phyloP scores from a whole-genome alignment of 2,329 filamentous ascomycete genomes.

The Plenodomus lindquistii region DNA sequence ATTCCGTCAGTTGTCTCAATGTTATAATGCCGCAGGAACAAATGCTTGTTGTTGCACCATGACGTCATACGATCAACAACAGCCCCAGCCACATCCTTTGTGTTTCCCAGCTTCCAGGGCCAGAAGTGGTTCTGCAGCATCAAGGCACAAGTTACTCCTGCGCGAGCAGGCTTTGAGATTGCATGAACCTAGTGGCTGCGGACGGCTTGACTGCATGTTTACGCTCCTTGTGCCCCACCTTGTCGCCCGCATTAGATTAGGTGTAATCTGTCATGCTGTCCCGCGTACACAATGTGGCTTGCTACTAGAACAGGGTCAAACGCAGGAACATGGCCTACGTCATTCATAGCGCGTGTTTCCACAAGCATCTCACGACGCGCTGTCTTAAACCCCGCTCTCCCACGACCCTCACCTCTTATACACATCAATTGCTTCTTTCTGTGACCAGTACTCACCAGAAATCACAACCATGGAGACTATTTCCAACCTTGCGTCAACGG shows the following conservation, averaged over 20 bases:
- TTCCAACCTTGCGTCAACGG: constrained; percentile 36
- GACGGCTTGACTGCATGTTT: background rate
- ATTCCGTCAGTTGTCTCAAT: too few relatives aligned
- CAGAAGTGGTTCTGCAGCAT: background rate
- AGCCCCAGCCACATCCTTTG: background rate
- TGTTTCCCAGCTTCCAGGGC: background rate
- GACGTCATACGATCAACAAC: background rate
- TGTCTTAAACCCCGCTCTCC: constrained; percentile 5
- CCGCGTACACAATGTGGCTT: constrained; percentile 12
- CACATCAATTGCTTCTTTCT: background rate
- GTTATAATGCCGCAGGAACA: too few relatives aligned
- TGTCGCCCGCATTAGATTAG: constrained; percentile 18
- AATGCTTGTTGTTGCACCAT: background rate
- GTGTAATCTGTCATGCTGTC: constrained; percentile 15
- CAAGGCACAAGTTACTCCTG: background rate
- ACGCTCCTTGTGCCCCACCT: constrained; percentile 11
- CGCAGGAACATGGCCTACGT: constrained; percentile 19
- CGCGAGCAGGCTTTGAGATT: background rate
- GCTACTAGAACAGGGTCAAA: constrained; percentile 12
- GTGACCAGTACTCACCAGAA: background rate
- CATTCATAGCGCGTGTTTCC: constrained; percentile 16
- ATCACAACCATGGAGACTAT: constrained; percentile 43
- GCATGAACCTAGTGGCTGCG: background rate
- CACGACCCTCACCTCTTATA: background rate
- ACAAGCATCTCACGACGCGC: constrained; percentile 7